Evolutionary conservation across 2,329 filamentous ascomycete species (phyloP), one percentile per base, ranked within the genome.

Genomic region (Aspergillus aculeatus): DNA sequence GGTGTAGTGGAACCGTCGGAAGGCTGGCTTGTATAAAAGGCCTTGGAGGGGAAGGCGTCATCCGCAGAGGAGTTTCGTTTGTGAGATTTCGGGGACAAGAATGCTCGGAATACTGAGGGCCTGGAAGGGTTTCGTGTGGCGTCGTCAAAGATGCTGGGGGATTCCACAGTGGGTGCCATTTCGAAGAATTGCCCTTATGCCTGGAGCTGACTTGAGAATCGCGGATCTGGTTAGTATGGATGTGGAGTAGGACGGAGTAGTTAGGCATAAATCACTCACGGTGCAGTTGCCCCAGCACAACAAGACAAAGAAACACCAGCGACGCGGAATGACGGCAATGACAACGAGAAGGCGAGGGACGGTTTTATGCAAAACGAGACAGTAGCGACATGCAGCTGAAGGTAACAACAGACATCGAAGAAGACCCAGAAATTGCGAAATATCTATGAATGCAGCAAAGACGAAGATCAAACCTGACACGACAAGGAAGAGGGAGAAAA

Each of bases 101-200:
- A 79, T 21, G 83, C 82, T 68, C 81, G 82, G 62, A 86, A 75
- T 48, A 81, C 76, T 41, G 79, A 80, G 9, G 82, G 74, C 59
- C 73, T 77, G 47, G 71, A 68, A 11, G 71, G 69, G 19, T 66
- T 61, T 57, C 70, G 71, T 60, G 68, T 70, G 53, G 73, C 69
- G 64, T 78, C 74, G 52, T 76, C 73, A 64, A 77, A 77, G 58
- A 75, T 76, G 54, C 68, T 63, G 12, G 72, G 69, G 55, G 65
- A 64, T 58, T 72, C 64, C 48, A 68, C 65, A 63, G 56, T 70
- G 51, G 70, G 64, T 57, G 74, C 68, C 74, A 77, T 77, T 59
- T 67, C 64, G 60, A 65, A 64, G 16, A 19, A 44, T 44, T 71
- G 58, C 61, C 64, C 66, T 69, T 70, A 70, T 44, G 59, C 69